Evolutionary conservation across 805 yeast species (phyloP).

Genomic region (Huiozyma naganishii): DNA sequence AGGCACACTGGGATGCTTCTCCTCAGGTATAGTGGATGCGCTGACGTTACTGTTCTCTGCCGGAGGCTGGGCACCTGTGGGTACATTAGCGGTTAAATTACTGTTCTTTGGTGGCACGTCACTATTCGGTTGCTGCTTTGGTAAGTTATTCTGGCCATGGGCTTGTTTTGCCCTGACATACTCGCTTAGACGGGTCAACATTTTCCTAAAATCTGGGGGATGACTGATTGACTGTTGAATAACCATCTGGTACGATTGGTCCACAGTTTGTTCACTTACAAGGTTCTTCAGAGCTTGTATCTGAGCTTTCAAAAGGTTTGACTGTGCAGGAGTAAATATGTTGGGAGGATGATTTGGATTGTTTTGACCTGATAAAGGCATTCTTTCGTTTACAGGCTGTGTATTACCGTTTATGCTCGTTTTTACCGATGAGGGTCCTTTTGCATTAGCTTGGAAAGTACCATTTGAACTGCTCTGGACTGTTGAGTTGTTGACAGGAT

Average conservation of each 20-base stretch:
- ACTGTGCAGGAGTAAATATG: conserved; percentile 23
- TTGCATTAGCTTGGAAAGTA: no score
- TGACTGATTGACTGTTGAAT: conserved; percentile 24
- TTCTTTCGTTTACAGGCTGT: background rate
- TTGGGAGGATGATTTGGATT: conserved; percentile 5
- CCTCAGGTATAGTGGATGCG: no score
- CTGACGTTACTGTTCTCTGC: no score
- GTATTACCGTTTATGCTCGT: background rate
- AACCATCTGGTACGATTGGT: conserved; percentile 17
- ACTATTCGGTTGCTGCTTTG: no score
- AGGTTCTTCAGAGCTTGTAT: conserved; percentile 26
- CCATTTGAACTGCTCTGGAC: no score
- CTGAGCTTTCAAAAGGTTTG: conserved; percentile 26
- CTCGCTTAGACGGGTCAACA: conserved; percentile 22
- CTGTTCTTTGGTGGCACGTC: no score
- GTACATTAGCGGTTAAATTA: no score
- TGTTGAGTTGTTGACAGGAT: no score
- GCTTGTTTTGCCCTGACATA: conserved; percentile 14
- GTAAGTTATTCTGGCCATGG: background rate
- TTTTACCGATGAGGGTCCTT: background rate
- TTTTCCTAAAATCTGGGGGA: conserved; percentile 26
- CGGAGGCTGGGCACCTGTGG: no score
- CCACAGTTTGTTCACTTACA: conserved; percentile 23
- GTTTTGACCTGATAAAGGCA: conserved; percentile 3
- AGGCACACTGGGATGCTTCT: no score